Evolutionary conservation across 2,329 filamentous ascomycete genomes (phyloP).

Genomic region (Stromatinia cepivora): DNA sequence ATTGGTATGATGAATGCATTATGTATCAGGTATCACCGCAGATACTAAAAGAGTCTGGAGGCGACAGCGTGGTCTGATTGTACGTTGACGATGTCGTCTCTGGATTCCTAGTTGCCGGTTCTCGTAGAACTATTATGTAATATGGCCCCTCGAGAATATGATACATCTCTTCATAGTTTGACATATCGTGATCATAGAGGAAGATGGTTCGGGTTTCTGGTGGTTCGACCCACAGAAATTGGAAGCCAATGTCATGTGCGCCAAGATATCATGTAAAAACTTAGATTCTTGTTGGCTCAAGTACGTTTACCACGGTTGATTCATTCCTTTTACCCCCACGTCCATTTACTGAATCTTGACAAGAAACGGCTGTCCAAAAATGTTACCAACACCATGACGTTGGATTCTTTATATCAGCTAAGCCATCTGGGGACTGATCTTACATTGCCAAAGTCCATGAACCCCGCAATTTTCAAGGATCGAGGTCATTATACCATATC

Average conservation of each 20-base stretch:
- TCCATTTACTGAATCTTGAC: background rate
- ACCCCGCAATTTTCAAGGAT: constrained; percentile 18
- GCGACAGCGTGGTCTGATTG: constrained; percentile 7
- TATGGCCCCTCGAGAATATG: background rate
- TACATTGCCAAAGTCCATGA: constrained; percentile 8
- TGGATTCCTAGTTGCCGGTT: background rate
- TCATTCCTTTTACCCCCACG: constrained; percentile 13
- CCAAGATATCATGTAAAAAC: constrained; percentile 10
- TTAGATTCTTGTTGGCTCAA: constrained; percentile 17
- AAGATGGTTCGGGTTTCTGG: background rate
- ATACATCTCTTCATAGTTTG: background rate
- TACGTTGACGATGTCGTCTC: constrained; percentile 15
- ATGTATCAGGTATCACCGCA: constrained; percentile 19
- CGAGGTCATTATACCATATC: constrained; percentile 23
- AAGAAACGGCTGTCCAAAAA: constrained; percentile 6
- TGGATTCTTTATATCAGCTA: constrained; percentile 16
- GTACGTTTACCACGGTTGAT: background rate
- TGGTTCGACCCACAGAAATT: background rate
- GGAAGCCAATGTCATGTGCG: constrained; percentile 17
- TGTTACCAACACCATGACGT: constrained; percentile 16
- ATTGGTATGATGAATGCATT: constrained; percentile 21
- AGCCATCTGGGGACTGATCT: constrained; percentile 12
- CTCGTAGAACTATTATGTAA: constrained; percentile 18
- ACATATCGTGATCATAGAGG: background rate
- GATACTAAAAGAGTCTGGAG: constrained; percentile 6